Evolutionary conservation across 2,329 filamentous ascomycete species (phyloP).

Genomic region (Gliomastix tumulicola): DNA sequence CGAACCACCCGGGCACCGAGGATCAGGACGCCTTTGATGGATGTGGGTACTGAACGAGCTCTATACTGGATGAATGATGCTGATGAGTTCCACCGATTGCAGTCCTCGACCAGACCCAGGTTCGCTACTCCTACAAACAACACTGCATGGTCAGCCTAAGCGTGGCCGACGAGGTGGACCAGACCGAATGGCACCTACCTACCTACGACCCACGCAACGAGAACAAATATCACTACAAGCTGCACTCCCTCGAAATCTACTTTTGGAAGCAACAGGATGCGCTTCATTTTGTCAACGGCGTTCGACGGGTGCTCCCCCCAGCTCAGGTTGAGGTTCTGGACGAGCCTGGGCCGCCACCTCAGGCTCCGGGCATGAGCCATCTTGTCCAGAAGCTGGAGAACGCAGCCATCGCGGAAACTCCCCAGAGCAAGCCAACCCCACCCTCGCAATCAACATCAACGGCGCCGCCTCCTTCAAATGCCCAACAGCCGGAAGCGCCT

Average conservation of each 20-base stretch:
- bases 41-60: too few species aligned
- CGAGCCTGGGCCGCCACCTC: conserved; percentile 48
- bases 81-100: too few species aligned
- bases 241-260: conserved; percentile 71
- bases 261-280: conserved; percentile 73
- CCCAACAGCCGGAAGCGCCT: conserved; percentile 22
- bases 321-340: conserved; percentile 57
- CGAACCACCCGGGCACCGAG: conserved; percentile 66
- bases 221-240: conserved; percentile 71
- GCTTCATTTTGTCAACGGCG: conserved; percentile 59
- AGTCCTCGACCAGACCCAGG: conserved; percentile 59
- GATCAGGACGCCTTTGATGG: conserved; percentile 77
- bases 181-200: conserved; percentile 68
- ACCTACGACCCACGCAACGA: conserved; percentile 66
- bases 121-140: conserved; percentile 69
- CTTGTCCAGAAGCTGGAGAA: conserved; percentile 70
- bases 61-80: not conserved
- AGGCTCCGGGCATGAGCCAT: conserved; percentile 50
- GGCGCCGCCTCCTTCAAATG: conserved; percentile 11
- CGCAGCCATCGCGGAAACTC: conserved; percentile 57
- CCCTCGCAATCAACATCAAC: conserved; percentile 8
- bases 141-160: conserved; percentile 62
- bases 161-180: conserved; percentile 46
- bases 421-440: conserved; percentile 26
- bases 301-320: conserved; percentile 57